A percentile compares a stretch with the other conserved stretches of the same genome.
Conservation (phyloP, 108 stramenopile genomes). For the Nitzschia putrida region DNA sequence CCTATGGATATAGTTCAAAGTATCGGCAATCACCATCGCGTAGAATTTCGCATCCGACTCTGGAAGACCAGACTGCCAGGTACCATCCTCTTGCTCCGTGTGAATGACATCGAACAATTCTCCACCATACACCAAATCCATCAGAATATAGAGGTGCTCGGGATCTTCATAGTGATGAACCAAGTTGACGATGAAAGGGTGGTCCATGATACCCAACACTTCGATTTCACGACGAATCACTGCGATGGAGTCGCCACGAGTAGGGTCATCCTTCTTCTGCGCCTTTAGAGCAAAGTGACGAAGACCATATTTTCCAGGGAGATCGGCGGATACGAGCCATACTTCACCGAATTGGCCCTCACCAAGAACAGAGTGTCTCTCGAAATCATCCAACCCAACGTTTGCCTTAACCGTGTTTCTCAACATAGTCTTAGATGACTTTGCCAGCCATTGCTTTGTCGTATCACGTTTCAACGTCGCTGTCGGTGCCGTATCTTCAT, state of each 20-base stretch:
- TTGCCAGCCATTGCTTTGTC: slow-evolving; percentile 20
- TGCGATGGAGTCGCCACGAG: slow-evolving; percentile 23
- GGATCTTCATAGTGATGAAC: slow-evolving; percentile 53
- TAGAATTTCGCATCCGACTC: slow-evolving; percentile 34
- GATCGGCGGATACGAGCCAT: slow-evolving; percentile 58
- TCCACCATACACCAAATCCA: slow-evolving; percentile 55
- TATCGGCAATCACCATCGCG: slow-evolving; percentile 40
- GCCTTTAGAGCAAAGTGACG: slow-evolving; percentile 84
- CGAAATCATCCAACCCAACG: slow-evolving; percentile 26
- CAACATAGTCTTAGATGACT: slow-evolving; percentile 14
- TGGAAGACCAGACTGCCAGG: slow-evolving; percentile 40
- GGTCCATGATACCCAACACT: slow-evolving; percentile 48
- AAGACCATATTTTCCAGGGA: slow-evolving; percentile 67
- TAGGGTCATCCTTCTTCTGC: slow-evolving; percentile 33
- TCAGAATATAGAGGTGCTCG: slow-evolving; percentile 50
- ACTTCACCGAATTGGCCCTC: slow-evolving; percentile 85
- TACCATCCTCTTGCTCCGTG: slow-evolving; percentile 36
- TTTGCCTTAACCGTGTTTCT: slow-evolving; percentile 30
- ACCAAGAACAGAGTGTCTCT: slow-evolving; percentile 18
- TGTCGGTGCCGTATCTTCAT: not conserved
- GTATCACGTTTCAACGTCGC: slow-evolving; percentile 11
- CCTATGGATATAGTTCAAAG: slow-evolving; percentile 56
- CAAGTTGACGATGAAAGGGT: slow-evolving; percentile 59
- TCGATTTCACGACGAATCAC: slow-evolving; percentile 47
- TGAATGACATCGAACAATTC: slow-evolving; percentile 67